A percentile compares a stretch with the other conserved stretches of the same genome.
Evolutionary conservation across 257 asterid genomes (phyloP).

Genomic region (Solanum neorickii): DNA sequence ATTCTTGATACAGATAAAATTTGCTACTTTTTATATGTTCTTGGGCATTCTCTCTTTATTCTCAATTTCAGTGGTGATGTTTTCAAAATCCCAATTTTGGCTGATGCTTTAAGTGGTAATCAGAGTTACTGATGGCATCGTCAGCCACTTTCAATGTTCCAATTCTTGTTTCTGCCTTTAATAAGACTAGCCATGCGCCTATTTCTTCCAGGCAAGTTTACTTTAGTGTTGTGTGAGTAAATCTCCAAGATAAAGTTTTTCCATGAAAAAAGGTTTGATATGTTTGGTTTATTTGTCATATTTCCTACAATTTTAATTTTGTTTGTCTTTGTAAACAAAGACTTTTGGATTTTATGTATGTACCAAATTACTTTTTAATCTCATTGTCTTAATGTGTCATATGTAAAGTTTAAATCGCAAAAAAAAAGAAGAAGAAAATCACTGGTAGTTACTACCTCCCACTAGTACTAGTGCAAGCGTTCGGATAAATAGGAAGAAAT

Average conservation of each 20-base stretch:
- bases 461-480: background rate
- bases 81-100: background rate
- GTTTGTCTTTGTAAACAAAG: background rate
- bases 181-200: background rate
- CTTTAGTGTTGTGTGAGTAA: background rate
- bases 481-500: background rate
- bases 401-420: background rate
- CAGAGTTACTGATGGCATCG: background rate
- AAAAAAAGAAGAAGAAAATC: background rate
- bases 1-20: background rate
- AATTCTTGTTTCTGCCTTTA: background rate
- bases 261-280: background rate
- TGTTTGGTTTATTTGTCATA: background rate
- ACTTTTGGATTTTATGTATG: too few species aligned
- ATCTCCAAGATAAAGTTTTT: background rate
- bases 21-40: background rate
- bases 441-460: background rate
- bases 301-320: background rate
- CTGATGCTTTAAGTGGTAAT: background rate
- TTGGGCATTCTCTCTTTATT: background rate
- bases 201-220: background rate
- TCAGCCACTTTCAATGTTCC: background rate
- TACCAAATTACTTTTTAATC: background rate
- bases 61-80: background rate
- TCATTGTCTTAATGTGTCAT: background rate